Evolutionary conservation across 306 rosid species (phyloP).

Genomic region (Vigna radiata): DNA sequence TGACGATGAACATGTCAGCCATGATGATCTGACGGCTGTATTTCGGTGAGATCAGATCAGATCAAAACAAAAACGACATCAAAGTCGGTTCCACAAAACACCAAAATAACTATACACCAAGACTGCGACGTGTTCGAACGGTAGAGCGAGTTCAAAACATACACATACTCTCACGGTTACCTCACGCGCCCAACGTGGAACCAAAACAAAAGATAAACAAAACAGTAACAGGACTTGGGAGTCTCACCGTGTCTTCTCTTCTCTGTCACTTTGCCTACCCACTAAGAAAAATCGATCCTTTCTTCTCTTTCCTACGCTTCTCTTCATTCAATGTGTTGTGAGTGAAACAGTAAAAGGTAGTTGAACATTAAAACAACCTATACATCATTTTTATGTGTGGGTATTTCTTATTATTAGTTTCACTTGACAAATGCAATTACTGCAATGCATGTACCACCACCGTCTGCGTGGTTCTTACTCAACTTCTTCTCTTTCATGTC

Average conservation of each 20-base stretch:
- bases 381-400: slow-evolving; percentile 34
- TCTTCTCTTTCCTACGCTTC: slow-evolving; percentile 25
- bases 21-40: not conserved
- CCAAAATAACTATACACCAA: slow-evolving; percentile 44
- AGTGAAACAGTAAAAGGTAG: slow-evolving; percentile 30
- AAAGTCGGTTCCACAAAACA: slow-evolving; percentile 48
- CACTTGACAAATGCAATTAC: not conserved
- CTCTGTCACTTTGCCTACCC: slow-evolving; percentile 64
- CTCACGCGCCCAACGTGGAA: slow-evolving; percentile 8
- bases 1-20: not conserved
- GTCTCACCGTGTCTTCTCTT: slow-evolving; percentile 40
- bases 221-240: slow-evolving; percentile 1
- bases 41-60: slow-evolving; percentile 10
- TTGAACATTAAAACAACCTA: slow-evolving; percentile 25
- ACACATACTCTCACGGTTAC: slow-evolving; percentile 36
- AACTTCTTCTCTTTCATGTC: not conserved
- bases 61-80: not conserved
- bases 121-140: slow-evolving; percentile 42
- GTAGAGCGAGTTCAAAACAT: slow-evolving; percentile 32
- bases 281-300: slow-evolving; percentile 66
- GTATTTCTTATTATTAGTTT: slow-evolving; percentile 38
- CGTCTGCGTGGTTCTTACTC: slow-evolving; percentile 29
- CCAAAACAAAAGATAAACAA: not conserved
- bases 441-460: not conserved
- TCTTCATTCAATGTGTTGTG: slow-evolving; percentile 43